These are phyloP conservation scores for Candida sp. DNA, from an alignment of 1,139 yeast genomes.

Conservation along the genomic window DNA sequence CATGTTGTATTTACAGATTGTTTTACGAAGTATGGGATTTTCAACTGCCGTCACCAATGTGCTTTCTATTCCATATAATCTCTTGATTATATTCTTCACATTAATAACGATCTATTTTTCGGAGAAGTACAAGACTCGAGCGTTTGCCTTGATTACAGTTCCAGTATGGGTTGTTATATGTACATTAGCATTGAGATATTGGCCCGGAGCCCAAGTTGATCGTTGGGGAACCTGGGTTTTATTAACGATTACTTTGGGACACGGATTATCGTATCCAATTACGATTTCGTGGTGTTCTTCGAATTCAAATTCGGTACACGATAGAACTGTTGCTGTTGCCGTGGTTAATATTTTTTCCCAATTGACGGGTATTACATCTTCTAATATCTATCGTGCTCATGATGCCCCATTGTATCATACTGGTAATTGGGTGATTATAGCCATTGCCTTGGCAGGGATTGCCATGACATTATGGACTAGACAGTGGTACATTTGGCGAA, in stretches of 20 bases:
- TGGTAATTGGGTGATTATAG: constrained; percentile 41
- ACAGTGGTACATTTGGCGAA: constrained; percentile 44
- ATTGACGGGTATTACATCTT: constrained; percentile 46
- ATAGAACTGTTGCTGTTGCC: constrained; percentile 60
- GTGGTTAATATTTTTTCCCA: constrained; percentile 63
- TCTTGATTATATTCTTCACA: constrained; percentile 35
- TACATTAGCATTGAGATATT: constrained; percentile 42
- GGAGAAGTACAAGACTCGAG: constrained; percentile 34
- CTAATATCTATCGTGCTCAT: constrained; percentile 52
- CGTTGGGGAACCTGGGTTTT: constrained; percentile 54
- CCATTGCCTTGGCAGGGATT: constrained; percentile 12
- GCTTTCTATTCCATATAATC: constrained; percentile 48
- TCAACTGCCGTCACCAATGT: constrained; percentile 52
- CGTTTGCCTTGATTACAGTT: constrained; percentile 26
- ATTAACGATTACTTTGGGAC: constrained; percentile 44
- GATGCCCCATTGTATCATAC: constrained; percentile 58
- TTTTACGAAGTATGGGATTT: constrained; percentile 52
- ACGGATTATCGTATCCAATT: constrained; percentile 35
- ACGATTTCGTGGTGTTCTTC: constrained; percentile 59
- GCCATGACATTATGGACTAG: constrained; percentile 22
- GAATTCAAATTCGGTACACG: constrained; percentile 56
- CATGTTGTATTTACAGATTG: constrained; percentile 46
- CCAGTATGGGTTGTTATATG: constrained; percentile 38
- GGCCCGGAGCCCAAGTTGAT: constrained; percentile 45
- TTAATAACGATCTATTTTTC: constrained; percentile 36